phyloP scores from a whole-genome alignment of 225 moss, liverwort and hornwort species.

The Polytrichum commune region DNA sequence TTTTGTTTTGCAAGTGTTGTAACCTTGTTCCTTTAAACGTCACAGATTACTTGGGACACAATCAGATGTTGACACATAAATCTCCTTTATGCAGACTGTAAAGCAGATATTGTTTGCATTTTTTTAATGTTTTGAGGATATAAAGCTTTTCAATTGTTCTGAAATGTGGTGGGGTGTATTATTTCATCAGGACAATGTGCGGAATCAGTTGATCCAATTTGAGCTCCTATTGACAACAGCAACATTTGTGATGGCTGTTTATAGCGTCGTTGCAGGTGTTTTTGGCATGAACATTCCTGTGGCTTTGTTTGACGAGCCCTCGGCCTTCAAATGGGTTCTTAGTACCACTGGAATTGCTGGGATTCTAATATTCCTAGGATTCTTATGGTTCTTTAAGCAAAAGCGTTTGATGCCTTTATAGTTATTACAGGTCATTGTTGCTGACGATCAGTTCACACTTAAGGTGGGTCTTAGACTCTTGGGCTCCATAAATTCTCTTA shows the following conservation, averaged over 20 bases:
- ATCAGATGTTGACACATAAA: no score
- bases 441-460: no score
- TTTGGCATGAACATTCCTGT: constrained; percentile 99
- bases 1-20: no score
- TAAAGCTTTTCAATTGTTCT: background rate
- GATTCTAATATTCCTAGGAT: constrained; percentile 54
- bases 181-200: constrained; percentile 77
- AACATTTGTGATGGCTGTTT: constrained; percentile 94
- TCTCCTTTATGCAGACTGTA: no score
- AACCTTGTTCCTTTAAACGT: no score
- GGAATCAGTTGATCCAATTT: constrained; percentile 97
- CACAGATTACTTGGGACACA: no score
- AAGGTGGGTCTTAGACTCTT: no score
- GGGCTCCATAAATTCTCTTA: no score
- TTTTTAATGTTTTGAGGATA: no score
- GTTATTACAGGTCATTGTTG: constrained; percentile 3
- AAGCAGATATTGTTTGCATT: no score
- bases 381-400: constrained; percentile 93
- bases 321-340: constrained; percentile 95
- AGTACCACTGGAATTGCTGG: constrained; percentile 62
- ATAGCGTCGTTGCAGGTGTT: constrained; percentile 84
- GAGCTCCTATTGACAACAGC: constrained; percentile 92
- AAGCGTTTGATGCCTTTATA: constrained; percentile 75
- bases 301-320: constrained; percentile 75
- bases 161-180: constrained; percentile 5